Conservation (phyloP, 1,284 basidiomycete species). For the Salmacisia buchloeana region DNA sequence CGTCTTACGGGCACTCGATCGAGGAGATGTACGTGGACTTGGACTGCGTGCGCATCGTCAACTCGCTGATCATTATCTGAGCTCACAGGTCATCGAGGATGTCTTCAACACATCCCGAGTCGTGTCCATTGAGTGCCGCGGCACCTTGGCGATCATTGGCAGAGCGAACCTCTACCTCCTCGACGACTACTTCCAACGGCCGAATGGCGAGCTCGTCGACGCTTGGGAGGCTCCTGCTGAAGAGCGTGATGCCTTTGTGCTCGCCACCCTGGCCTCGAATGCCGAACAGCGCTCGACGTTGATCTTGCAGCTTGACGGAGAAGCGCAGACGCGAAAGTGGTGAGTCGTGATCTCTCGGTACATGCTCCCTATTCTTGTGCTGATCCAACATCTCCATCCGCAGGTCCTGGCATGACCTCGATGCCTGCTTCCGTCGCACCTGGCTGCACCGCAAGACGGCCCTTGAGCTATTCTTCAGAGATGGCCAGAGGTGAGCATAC, state of each 20-base stretch:
- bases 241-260: conserved; percentile 54
- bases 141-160: conserved; percentile 80
- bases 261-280: conserved; percentile 66
- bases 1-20: conserved; percentile 61
- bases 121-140: conserved; percentile 53
- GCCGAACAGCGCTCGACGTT: conserved; percentile 50
- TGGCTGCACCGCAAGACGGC: conserved; percentile 42
- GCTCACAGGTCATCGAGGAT: conserved; percentile 69
- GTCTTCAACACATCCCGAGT: conserved; percentile 55
- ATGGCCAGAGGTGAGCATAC: conserved; percentile 40
- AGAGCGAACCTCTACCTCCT: conserved; percentile 80
- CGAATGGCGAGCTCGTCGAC: conserved; percentile 81
- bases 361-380: not conserved
- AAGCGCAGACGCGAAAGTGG: conserved; percentile 35
- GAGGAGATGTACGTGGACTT: conserved; percentile 60
- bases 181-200: conserved; percentile 82
- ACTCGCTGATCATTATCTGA: not conserved
- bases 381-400: not conserved
- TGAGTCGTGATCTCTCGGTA: not conserved
- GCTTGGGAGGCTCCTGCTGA: conserved; percentile 76
- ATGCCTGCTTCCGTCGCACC: conserved; percentile 24
- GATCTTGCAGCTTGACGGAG: conserved; percentile 24
- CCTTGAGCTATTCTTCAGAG: conserved; percentile 49
- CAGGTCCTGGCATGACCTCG: conserved; percentile 26
- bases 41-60: not conserved